Conservation (phyloP, 331 rosid genomes). For the Malus hybrid region DNA sequence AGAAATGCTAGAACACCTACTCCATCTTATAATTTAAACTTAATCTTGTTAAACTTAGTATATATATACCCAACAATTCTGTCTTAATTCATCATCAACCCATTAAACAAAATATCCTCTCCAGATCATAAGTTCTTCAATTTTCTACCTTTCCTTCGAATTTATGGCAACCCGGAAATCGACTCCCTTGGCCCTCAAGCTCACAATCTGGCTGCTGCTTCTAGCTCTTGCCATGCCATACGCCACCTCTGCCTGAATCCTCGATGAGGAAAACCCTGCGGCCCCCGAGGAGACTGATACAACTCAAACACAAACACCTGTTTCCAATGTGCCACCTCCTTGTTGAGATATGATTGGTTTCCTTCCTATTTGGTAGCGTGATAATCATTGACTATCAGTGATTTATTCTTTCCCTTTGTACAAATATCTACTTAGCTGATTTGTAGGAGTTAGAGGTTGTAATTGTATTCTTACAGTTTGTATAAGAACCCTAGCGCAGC, state of each 20-base stretch:
- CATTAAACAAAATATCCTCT: not conserved
- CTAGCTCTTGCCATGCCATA: constrained; percentile 24
- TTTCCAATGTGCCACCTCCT: constrained; percentile 16
- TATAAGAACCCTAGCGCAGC: too few relatives aligned
- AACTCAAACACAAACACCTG: constrained; percentile 23
- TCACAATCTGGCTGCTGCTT: constrained; percentile 18
- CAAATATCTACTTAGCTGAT: too few relatives aligned
- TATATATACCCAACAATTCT: constrained; percentile 8
- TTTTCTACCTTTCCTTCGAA: not conserved
- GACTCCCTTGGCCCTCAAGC: constrained; percentile 3
- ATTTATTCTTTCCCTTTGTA: too few relatives aligned
- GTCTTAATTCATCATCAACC: not conserved
- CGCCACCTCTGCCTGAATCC: constrained; percentile 37
- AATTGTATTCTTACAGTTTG: too few relatives aligned
- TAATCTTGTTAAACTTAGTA: not conserved
- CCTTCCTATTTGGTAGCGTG: too few relatives aligned
- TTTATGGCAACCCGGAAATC: constrained; percentile 27
- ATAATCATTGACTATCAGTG: too few relatives aligned
- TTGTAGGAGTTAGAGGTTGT: too few relatives aligned
- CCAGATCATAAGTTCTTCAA: not conserved
- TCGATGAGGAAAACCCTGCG: constrained; percentile 20
- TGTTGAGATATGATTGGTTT: too few relatives aligned
- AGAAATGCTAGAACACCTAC: constrained; percentile 18
- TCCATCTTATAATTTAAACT: constrained; percentile 15
- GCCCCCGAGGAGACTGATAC: constrained; percentile 8